Percentiles rank a stretch among this genome's conserved stretches.
These are phyloP conservation scores for Lactarius quietus DNA, from an alignment of 768 basidiomycete genomes.

Conservation along the genomic window DNA sequence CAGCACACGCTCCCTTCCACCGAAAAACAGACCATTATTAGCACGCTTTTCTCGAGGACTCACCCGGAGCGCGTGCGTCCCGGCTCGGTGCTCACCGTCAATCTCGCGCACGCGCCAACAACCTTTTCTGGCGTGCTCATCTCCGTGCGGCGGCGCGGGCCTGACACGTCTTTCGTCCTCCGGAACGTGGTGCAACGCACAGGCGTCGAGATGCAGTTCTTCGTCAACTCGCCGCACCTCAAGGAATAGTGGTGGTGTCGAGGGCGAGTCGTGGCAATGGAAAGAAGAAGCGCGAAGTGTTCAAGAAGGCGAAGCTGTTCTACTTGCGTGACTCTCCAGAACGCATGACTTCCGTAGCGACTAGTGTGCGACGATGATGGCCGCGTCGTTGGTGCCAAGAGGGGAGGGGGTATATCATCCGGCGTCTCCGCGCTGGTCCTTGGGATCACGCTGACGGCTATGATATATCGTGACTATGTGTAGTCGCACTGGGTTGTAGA, in stretches of 20 bases:
- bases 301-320: conserved; percentile 77
- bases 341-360: conserved; percentile 77
- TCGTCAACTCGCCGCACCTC: conserved; percentile 79
- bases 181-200: conserved; percentile 89
- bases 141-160: conserved; percentile 74
- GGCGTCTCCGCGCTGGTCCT: background rate
- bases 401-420: background rate
- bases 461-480: background rate
- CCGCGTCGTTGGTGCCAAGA: background rate
- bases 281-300: conserved; percentile 40
- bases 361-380: conserved; percentile 34
- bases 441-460: background rate
- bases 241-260: conserved; percentile 78
- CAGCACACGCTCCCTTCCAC: conserved; percentile 59
- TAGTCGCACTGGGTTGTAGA: background rate
- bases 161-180: conserved; percentile 83
- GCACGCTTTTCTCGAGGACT: conserved; percentile 65
- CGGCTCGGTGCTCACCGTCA: conserved; percentile 84
- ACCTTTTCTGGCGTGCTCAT: conserved; percentile 88
- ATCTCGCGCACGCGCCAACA: conserved; percentile 71
- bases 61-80: conserved; percentile 67
- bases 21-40: conserved; percentile 66
- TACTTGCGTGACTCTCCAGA: conserved; percentile 80
- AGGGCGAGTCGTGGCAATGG: conserved; percentile 7
- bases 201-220: conserved; percentile 92